Evolutionary conservation across 2,329 filamentous ascomycete genomes (phyloP), one percentile per base, ranked within the genome.

Genomic region (Grosmannia penicillata): DNA sequence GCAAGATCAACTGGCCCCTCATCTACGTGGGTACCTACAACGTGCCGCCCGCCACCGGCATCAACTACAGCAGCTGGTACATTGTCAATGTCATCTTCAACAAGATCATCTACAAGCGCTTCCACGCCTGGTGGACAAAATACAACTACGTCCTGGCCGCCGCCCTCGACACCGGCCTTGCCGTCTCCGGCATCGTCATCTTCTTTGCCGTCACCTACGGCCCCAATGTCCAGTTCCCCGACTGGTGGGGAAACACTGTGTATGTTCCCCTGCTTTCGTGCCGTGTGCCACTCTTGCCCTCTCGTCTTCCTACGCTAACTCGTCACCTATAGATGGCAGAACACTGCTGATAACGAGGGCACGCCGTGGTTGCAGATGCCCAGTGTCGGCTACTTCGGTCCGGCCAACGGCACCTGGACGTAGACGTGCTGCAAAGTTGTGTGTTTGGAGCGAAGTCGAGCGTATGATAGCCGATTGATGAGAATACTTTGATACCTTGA

Each of bases 71-170:
- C 32, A 52, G 48, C 35, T 57, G 55, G 55, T 65, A 61, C 53
- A 55, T 62, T 21, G 59, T 66, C 31, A 64, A 64, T 43, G 47
- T 60, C 14, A 51, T 65, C 22, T 66, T 66, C 45, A 65, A 65
- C 41, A 60, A 61, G 21, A 44, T 63, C 13, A 51, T 66, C 33
- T 61, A 60, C 40, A 53, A 51, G 9, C 53, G 53, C 6, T 60
- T 55, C 41, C 55, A 60, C 17, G 61, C 61, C n/a, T 66, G 62
- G 63, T 63, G 60, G 61, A 56, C 56, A 1, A 64, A 65, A 51
- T 66, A 63, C 38, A 66, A 54, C 43, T 57, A 56, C 35, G 49
- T 57, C 22, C 48, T 57, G 10, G 52, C 53, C 3, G 53, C 54
- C 8, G 54, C 54, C 10, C 45, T 57, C 14, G 54, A 56, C 26